These are phyloP conservation scores for Flagelloscypha sp. DNA, from an alignment of 768 basidiomycete genomes.

Conservation along the genomic window DNA sequence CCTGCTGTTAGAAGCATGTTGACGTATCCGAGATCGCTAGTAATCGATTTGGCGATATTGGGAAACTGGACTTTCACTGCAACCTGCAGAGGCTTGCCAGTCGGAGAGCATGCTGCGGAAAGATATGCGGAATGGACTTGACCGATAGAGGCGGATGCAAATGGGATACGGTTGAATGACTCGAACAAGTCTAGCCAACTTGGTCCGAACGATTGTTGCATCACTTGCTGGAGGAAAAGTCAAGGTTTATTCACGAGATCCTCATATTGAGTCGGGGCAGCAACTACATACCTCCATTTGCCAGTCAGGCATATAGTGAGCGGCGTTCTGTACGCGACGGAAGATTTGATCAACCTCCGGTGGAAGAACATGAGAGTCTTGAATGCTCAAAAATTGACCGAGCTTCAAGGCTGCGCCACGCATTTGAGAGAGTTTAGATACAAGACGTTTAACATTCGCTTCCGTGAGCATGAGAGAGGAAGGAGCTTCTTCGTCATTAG, in stretches of 20 bases:
- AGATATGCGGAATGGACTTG: conserved; percentile 84
- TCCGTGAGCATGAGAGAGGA: conserved; percentile 80
- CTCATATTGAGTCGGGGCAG: neutral
- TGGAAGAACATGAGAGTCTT: conserved; percentile 85
- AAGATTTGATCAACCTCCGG: conserved; percentile 84
- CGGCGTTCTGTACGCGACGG: conserved; percentile 85
- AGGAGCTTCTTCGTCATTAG: conserved; percentile 18
- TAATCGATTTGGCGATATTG: conserved; percentile 78
- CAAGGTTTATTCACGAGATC: conserved; percentile 6
- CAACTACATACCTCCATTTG: conserved; percentile 74
- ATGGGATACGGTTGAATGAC: conserved; percentile 77
- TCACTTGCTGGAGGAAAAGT: conserved; percentile 45
- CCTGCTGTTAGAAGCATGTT: conserved; percentile 76
- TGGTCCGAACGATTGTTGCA: conserved; percentile 63
- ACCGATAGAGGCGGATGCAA: conserved; percentile 94
- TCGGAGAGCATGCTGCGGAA: conserved; percentile 41
- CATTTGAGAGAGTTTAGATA: conserved; percentile 92
- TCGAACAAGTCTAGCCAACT: conserved; percentile 67
- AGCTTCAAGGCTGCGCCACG: conserved; percentile 93
- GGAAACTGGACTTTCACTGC: conserved; percentile 95
- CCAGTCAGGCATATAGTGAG: conserved; percentile 99
- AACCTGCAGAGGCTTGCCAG: conserved; percentile 46
- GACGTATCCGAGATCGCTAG: conserved; percentile 81
- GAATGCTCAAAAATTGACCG: conserved; percentile 96
- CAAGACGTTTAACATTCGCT: conserved; percentile 82